Evolutionary conservation across 2,329 filamentous ascomycete genomes (phyloP).

Genomic region (Clonostachys sp.): DNA sequence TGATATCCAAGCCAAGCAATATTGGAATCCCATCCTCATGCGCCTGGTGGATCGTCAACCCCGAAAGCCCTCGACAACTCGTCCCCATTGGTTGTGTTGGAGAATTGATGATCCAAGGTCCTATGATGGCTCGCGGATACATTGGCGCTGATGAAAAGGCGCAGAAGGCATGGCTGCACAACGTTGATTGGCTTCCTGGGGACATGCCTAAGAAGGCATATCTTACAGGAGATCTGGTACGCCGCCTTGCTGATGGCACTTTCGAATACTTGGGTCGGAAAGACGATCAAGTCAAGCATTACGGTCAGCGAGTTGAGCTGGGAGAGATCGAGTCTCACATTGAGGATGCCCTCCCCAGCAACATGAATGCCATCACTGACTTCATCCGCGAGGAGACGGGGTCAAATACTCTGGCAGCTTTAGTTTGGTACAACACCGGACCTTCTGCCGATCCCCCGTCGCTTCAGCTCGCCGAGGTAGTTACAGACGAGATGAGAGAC

Average conservation of each 20-base stretch:
- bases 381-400: constrained; percentile 1
- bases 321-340: constrained; percentile 8
- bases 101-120: constrained; percentile 12
- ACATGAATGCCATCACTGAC: neutral
- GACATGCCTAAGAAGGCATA: constrained; percentile 5
- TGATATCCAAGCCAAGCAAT: constrained; percentile 3
- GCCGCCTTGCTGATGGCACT: constrained; percentile 7
- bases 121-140: constrained; percentile 10
- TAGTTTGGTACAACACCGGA: neutral
- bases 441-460: neutral
- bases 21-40: constrained; percentile 3
- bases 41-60: constrained; percentile 10
- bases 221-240: constrained; percentile 8
- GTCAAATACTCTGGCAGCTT: neutral
- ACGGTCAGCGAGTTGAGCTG: constrained; percentile 10
- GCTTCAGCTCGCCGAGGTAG: neutral
- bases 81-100: constrained; percentile 9
- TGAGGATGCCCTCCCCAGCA: neutral
- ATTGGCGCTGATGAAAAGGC: constrained; percentile 1
- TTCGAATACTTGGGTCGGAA: constrained; percentile 9
- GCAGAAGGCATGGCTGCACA: constrained; percentile 2
- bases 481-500: neutral
- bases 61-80: constrained; percentile 5
- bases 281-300: constrained; percentile 45
- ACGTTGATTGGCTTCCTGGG: constrained; percentile 3